Evolutionary conservation across 2,329 filamentous ascomycete genomes (phyloP).

Genomic region (Claviceps sp.): DNA sequence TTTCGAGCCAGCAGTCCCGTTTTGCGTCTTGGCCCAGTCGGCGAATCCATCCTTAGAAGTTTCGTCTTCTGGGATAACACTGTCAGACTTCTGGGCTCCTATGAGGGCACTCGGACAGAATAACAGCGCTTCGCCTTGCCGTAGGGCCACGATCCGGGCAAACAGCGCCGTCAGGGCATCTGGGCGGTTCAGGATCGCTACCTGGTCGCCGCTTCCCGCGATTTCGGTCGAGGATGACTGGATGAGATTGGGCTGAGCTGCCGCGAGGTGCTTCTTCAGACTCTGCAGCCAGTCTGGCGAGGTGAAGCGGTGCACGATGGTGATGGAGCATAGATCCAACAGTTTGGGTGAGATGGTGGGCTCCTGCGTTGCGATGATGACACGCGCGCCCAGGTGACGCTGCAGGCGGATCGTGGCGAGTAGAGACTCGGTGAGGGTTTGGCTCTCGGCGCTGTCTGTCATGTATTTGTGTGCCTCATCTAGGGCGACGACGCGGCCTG

Average conservation of each 20-base stretch:
- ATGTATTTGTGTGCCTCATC: conserved; percentile 75
- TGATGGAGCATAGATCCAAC: conserved; percentile 59
- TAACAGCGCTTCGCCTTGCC: conserved; percentile 31
- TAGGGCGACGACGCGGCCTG: conserved; percentile 51
- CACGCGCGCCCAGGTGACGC: conserved; percentile 51
- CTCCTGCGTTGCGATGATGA: conserved; percentile 67
- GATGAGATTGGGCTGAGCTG: conserved; percentile 5
- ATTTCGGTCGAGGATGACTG: background rate
- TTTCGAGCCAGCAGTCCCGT: background rate
- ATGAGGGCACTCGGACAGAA: conserved; percentile 32
- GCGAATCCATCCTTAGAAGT: background rate
- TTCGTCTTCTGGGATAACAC: background rate
- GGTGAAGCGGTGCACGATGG: conserved; percentile 58
- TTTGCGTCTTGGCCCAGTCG: background rate
- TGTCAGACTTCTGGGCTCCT: background rate
- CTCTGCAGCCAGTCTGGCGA: conserved; percentile 48
- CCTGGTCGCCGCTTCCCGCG: background rate
- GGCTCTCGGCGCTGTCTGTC: conserved; percentile 38
- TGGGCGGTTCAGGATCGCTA: background rate
- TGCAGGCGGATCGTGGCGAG: conserved; percentile 54
- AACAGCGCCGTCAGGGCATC: conserved; percentile 21
- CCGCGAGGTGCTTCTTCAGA: conserved; percentile 31
- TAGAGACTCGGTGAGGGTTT: conserved; percentile 46
- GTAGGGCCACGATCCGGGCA: conserved; percentile 26
- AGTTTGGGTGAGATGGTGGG: conserved; percentile 56